These are phyloP conservation scores for Rhodotorula taiwanensis DNA, from an alignment of 768 basidiomycete species.

Conservation along the genomic window DNA sequence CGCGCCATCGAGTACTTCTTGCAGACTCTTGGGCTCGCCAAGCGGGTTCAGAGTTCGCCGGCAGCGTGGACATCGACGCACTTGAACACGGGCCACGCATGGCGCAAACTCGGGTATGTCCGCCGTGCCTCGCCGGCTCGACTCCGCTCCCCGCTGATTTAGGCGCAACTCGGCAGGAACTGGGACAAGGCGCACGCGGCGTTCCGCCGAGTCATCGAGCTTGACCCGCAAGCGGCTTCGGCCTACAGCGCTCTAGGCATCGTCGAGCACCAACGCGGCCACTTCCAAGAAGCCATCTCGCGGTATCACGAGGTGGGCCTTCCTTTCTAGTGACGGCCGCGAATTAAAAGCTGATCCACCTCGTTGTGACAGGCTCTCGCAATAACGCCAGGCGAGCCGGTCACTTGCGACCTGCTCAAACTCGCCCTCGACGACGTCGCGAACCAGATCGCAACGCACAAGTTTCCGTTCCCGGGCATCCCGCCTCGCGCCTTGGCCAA, in stretches of 20 bases:
- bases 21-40: conserved; percentile 69
- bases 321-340: too few species aligned
- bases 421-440: conserved; percentile 26
- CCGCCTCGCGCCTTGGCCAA: conserved; percentile 6
- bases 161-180: conserved; percentile 48
- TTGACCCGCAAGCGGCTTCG: conserved; percentile 74
- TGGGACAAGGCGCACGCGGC: conserved; percentile 61
- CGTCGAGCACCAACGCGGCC: conserved; percentile 66
- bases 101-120: conserved; percentile 53
- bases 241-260: conserved; percentile 86
- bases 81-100: conserved; percentile 84
- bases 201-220: conserved; percentile 72
- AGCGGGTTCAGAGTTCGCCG: conserved; percentile 76
- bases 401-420: conserved; percentile 25
- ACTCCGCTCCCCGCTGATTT: background rate
- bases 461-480: conserved; percentile 28
- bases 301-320: conserved; percentile 79
- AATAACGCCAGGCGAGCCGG: conserved; percentile 21
- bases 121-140: background rate
- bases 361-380: conserved; percentile 15
- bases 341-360: background rate
- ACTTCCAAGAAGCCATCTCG: conserved; percentile 72
- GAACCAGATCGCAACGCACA: background rate
- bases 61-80: conserved; percentile 82
- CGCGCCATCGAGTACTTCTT: conserved; percentile 65